phyloP scores from a whole-genome alignment of 768 basidiomycete species.

The Leucocoprinus sp. region DNA sequence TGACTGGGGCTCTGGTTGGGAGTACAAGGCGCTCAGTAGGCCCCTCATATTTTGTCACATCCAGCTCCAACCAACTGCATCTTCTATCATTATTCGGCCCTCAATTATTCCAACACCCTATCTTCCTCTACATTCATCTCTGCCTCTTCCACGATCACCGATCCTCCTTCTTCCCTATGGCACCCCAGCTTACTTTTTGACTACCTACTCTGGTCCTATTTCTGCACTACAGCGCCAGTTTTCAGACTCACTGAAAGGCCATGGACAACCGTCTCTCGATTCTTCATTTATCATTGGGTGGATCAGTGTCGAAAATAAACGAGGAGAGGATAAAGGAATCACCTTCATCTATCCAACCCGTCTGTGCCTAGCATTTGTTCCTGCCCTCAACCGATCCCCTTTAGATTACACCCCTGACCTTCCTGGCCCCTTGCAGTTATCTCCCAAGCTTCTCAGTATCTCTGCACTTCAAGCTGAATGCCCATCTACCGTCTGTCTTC shows the following conservation, averaged over 20 bases:
- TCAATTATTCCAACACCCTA: slow-evolving; percentile 50
- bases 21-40: slow-evolving; percentile 44
- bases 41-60: slow-evolving; percentile 56
- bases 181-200: slow-evolving; percentile 65
- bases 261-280: slow-evolving; percentile 30
- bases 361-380: slow-evolving; percentile 45
- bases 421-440: slow-evolving; percentile 52
- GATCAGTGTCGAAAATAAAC: slow-evolving; percentile 68
- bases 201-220: slow-evolving; percentile 63
- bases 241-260: slow-evolving; percentile 49
- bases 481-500: slow-evolving; percentile 6
- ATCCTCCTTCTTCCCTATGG: slow-evolving; percentile 64
- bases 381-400: slow-evolving; percentile 27
- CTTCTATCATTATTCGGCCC: slow-evolving; percentile 53
- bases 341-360: slow-evolving; percentile 63
- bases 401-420: slow-evolving; percentile 56
- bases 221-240: slow-evolving; percentile 57
- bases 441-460: slow-evolving; percentile 32
- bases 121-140: slow-evolving; percentile 35
- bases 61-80: slow-evolving; percentile 38
- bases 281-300: slow-evolving; percentile 57
- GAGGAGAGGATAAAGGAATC: slow-evolving; percentile 74
- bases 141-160: slow-evolving; percentile 53
- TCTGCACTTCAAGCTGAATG: slow-evolving; percentile 18
- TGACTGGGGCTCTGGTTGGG: slow-evolving; percentile 64